Percentiles rank a stretch among this genome's conserved stretches.
These are phyloP conservation scores for Dalbergia oliveri DNA, from an alignment of 306 rosid species.

Conservation along the genomic window DNA sequence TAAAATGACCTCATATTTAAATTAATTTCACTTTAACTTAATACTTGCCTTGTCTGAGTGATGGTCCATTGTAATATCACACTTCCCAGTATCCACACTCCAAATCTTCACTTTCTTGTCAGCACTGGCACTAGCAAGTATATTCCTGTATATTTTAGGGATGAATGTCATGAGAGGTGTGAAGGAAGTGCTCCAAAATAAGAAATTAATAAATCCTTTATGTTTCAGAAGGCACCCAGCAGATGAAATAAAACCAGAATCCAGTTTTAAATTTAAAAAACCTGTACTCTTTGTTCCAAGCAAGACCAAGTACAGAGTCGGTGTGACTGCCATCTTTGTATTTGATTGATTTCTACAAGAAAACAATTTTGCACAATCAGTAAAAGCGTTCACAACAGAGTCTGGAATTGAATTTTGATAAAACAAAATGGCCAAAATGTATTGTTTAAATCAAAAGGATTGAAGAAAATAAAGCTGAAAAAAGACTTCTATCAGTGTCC, in stretches of 20 bases:
- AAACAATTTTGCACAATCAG: constrained; percentile 47
- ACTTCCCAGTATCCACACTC: constrained; percentile 82
- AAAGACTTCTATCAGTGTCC: background rate
- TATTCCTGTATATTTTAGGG: constrained; percentile 61
- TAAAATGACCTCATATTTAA: constrained; percentile 17
- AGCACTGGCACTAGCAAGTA: constrained; percentile 97
- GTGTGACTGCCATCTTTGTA: constrained; percentile 90
- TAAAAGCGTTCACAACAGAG: constrained; percentile 25
- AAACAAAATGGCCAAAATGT: constrained; percentile 13
- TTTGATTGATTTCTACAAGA: constrained; percentile 62
- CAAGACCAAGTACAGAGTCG: constrained; percentile 90
- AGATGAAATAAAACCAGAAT: constrained; percentile 40
- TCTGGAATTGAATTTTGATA: background rate
- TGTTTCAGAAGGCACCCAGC: constrained; percentile 21
- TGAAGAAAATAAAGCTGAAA: background rate
- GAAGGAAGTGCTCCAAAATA: constrained; percentile 17
- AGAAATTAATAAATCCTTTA: constrained; percentile 7
- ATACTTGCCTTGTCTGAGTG: constrained; percentile 83
- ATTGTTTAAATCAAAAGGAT: background rate
- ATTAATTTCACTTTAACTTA: constrained; percentile 7
- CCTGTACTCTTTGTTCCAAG: constrained; percentile 95
- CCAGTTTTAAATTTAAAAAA: constrained; percentile 45
- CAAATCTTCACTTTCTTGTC: constrained; percentile 88
- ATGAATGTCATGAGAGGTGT: constrained; percentile 3
- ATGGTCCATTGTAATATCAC: constrained; percentile 84